Evolutionary conservation across 1,284 basidiomycete species (phyloP).

Genomic region (Boletus sp.): DNA sequence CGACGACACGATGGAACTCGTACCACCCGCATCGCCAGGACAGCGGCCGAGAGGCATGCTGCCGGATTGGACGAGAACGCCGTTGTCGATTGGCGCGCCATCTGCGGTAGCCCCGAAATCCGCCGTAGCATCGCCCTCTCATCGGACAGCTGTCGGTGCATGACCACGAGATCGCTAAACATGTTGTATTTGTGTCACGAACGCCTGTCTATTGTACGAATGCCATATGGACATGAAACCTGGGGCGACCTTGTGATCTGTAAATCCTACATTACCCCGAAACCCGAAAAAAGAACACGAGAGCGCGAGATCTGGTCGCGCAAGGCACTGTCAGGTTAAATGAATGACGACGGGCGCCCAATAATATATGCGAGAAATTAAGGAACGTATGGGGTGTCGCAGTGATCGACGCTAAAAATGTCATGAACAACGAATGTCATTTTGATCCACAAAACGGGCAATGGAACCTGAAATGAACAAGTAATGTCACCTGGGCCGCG

Average conservation of each 20-base stretch:
- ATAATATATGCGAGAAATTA: neutral
- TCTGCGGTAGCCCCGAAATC: slow-evolving; percentile 33
- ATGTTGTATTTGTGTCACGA: slow-evolving; percentile 9
- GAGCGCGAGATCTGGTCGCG: neutral
- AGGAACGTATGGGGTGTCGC: neutral
- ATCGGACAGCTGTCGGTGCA: slow-evolving; percentile 32
- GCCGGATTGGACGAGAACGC: slow-evolving; percentile 76
- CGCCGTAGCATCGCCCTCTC: slow-evolving; percentile 13
- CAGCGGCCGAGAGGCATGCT: slow-evolving; percentile 45
- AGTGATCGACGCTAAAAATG: neutral
- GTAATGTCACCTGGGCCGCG: slow-evolving; percentile 8
- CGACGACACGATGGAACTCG: slow-evolving; percentile 38
- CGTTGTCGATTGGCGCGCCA: slow-evolving; percentile 59
- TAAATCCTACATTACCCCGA: neutral
- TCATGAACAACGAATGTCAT: neutral
- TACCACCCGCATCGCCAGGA: slow-evolving; percentile 36
- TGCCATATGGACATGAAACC: slow-evolving; percentile 12
- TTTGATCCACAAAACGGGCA: slow-evolving; percentile 2
- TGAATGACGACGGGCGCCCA: slow-evolving; percentile 2
- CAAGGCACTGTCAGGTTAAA: neutral
- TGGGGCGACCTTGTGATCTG: neutral
- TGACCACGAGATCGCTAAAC: slow-evolving; percentile 13
- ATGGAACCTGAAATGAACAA: neutral
- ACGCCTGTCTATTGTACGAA: slow-evolving; percentile 10
- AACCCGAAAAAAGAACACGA: neutral